Conservation (phyloP, 495 filamentous ascomycete genomes). For the Evansstolkia leycettana region DNA sequence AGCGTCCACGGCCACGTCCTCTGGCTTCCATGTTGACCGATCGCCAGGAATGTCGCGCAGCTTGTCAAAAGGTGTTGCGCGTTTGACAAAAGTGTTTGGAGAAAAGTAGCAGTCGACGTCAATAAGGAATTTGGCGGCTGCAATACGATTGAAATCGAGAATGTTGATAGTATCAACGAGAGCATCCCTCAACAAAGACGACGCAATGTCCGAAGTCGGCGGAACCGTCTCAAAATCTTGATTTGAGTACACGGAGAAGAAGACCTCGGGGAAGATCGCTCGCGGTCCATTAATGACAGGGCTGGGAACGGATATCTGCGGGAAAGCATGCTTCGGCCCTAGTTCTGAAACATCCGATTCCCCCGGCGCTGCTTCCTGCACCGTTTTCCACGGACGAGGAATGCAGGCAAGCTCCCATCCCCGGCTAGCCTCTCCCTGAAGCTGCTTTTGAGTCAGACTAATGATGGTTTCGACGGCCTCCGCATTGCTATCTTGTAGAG, state of each 20-base stretch:
- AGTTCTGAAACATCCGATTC: slow-evolving; percentile 29
- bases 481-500: slow-evolving; percentile 38
- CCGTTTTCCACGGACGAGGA: slow-evolving; percentile 68
- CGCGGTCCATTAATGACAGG: slow-evolving; percentile 61
- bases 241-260: slow-evolving; percentile 79
- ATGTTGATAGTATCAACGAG: slow-evolving; percentile 90
- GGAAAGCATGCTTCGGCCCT: slow-evolving; percentile 63
- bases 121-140: slow-evolving; percentile 77
- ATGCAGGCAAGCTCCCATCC: slow-evolving; percentile 71
- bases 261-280: slow-evolving; percentile 81
- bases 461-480: slow-evolving; percentile 57
- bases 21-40: slow-evolving; percentile 85
- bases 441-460: slow-evolving; percentile 70
- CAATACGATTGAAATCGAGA: slow-evolving; percentile 82
- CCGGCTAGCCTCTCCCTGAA: slow-evolving; percentile 55
- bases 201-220: slow-evolving; percentile 56
- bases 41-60: slow-evolving; percentile 56
- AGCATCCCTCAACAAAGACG: slow-evolving; percentile 70
- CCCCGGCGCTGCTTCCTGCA: slow-evolving; percentile 32
- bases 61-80: slow-evolving; percentile 82
- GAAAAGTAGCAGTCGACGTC: slow-evolving; percentile 93
- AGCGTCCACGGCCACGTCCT: slow-evolving; percentile 94
- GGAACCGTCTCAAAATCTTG: slow-evolving; percentile 92
- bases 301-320: slow-evolving; percentile 58
- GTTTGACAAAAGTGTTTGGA: slow-evolving; percentile 76